Percentiles rank a stretch among this genome's conserved stretches.
Conservation (phyloP, 1,284 basidiomycete species). For the Pseudozyma sp. region DNA sequence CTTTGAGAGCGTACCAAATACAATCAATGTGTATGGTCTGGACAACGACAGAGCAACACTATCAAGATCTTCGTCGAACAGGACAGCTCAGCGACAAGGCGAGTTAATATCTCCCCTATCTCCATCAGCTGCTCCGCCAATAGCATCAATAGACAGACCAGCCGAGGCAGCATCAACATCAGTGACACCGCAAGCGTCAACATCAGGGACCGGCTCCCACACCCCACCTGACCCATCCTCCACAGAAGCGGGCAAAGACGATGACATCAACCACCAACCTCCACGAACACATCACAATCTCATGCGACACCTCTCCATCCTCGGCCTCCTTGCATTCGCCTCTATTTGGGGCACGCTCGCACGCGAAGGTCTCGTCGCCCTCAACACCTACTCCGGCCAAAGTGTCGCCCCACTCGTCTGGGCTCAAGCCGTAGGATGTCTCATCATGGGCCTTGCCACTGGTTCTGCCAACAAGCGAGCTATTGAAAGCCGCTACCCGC, state of each 20-base stretch:
- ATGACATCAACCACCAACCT: constrained; percentile 13
- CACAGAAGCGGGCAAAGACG: constrained; percentile 28
- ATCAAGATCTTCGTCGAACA: constrained; percentile 17
- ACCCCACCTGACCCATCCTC: constrained; percentile 5
- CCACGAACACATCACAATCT: constrained; percentile 9
- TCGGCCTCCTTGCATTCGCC: constrained; percentile 66
- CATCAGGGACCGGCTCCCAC: constrained; percentile 4
- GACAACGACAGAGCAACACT: neutral
- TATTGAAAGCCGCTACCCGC: constrained; percentile 54
- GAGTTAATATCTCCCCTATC: neutral
- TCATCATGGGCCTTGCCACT: constrained; percentile 78
- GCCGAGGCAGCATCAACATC: neutral
- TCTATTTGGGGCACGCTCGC: constrained; percentile 70
- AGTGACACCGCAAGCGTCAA: neutral
- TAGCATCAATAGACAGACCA: neutral
- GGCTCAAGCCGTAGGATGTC: constrained; percentile 87
- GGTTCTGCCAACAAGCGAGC: constrained; percentile 34
- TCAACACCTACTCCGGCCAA: constrained; percentile 77
- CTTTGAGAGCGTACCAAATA: constrained; percentile 12
- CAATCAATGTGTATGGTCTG: constrained; percentile 13
- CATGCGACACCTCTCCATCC: constrained; percentile 48
- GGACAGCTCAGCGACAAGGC: constrained; percentile 11
- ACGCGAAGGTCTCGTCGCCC: constrained; percentile 68
- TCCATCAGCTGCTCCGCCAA: neutral
- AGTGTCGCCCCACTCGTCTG: constrained; percentile 87